Conservation (phyloP, 768 basidiomycete genomes). For the Lactifluus volemus region DNA sequence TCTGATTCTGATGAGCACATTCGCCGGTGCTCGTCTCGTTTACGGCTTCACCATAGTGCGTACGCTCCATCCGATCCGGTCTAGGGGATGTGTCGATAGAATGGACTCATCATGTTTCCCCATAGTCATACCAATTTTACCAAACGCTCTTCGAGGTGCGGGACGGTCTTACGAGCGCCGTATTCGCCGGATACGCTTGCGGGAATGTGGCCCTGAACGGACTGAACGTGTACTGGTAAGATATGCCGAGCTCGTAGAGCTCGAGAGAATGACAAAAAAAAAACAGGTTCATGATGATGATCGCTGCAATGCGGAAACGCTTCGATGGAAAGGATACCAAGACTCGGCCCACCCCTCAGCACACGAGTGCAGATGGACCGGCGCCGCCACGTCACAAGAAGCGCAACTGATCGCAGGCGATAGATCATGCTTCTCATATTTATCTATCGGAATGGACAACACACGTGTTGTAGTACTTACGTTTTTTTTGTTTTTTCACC, state of each 20-base stretch:
- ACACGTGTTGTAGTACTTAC: too few relatives aligned
- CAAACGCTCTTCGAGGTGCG: slow-evolving; percentile 48
- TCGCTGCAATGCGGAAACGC: slow-evolving; percentile 52
- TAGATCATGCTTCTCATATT: not conserved
- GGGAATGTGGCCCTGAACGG: slow-evolving; percentile 62
- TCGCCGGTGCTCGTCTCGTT: slow-evolving; percentile 61
- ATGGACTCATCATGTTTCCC: not conserved
- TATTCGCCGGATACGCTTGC: slow-evolving; percentile 41
- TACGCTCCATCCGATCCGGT: not conserved
- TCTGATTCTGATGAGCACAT: slow-evolving; percentile 50
- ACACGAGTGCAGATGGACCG: not conserved
- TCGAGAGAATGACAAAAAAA: not conserved
- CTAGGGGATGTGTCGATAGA: not conserved
- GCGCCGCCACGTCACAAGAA: not conserved
- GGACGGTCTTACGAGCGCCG: slow-evolving; percentile 39
- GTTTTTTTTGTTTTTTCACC: too few relatives aligned
- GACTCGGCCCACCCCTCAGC: not conserved
- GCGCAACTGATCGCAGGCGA: not conserved
- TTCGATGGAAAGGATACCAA: slow-evolving; percentile 31
- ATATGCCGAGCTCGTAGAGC: not conserved
- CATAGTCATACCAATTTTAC: slow-evolving; percentile 60
- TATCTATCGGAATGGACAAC: too few relatives aligned
- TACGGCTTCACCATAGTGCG: slow-evolving; percentile 50
- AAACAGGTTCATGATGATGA: slow-evolving; percentile 68
- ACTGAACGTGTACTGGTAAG: slow-evolving; percentile 73